Evolutionary conservation across 192 early-diverging fungal species (phyloP).

Genomic region (Obelidium mucronatum): DNA sequence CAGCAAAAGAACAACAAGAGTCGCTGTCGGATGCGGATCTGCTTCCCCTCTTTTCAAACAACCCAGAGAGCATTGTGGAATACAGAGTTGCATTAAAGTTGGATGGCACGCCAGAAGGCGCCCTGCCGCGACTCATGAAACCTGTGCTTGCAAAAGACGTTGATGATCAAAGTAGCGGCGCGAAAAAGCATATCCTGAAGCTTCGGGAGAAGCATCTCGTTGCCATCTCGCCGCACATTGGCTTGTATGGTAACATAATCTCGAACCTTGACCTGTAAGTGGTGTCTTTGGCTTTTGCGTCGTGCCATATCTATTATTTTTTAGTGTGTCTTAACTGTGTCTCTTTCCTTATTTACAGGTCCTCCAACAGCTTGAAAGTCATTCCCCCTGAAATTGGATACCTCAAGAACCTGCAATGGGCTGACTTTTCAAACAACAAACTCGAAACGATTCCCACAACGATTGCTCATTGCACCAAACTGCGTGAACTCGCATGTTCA

Average conservation of each 20-base stretch:
- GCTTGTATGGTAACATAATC: slow-evolving; percentile 60
- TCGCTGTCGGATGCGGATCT: no score
- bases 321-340: background rate
- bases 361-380: slow-evolving; percentile 72
- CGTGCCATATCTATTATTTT: slow-evolving; percentile 3
- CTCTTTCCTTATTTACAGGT: slow-evolving; percentile 53
- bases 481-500: slow-evolving; percentile 69
- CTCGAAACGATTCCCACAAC: slow-evolving; percentile 72
- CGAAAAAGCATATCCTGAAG: no score
- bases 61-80: background rate
- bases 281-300: no score
- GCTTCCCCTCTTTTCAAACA: no score
- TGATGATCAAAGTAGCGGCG: no score
- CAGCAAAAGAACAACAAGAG: no score
- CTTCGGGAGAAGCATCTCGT: no score
- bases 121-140: no score
- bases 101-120: no score
- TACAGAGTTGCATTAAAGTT: no score
- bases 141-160: no score
- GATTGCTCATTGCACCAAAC: slow-evolving; percentile 69
- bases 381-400: slow-evolving; percentile 81
- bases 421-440: slow-evolving; percentile 74
- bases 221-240: slow-evolving; percentile 73
- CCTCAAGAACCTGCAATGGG: slow-evolving; percentile 67
- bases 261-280: slow-evolving; percentile 77